Evolutionary conservation across 345 rosid genomes (phyloP).

Genomic region (Capsella bursapastoris): DNA sequence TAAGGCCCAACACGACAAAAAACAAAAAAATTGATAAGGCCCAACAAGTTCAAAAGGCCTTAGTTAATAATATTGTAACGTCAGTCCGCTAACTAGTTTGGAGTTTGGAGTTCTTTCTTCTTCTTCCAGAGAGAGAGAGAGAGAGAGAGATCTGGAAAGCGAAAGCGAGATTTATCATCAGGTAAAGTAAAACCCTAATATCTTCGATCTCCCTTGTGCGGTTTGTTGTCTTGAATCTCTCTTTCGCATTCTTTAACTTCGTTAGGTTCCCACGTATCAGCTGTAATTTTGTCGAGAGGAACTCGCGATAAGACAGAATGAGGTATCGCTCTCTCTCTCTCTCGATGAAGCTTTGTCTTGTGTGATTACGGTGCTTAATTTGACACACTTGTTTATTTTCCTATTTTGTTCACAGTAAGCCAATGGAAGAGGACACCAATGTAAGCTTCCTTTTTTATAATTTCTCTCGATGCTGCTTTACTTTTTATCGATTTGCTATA

Average conservation of each 20-base stretch:
- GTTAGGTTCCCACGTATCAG: conserved; percentile 1
- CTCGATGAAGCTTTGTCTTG: conserved; percentile 17
- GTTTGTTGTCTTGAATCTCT: neutral
- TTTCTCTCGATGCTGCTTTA: conserved; percentile 2
- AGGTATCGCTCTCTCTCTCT: conserved; percentile 32
- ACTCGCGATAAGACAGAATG: conserved; percentile 26
- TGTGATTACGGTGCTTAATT: neutral
- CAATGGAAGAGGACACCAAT: conserved; percentile 70
- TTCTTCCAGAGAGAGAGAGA: neutral
- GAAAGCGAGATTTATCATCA: conserved; percentile 28
- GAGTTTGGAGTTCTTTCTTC: neutral
- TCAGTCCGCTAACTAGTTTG: neutral
- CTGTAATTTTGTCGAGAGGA: neutral
- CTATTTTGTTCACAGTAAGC: conserved; percentile 46
- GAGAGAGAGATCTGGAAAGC: neutral
- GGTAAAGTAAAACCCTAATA: conserved; percentile 36
- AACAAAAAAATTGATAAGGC: neutral
- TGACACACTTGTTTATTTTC: neutral
- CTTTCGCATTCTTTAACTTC: neutral
- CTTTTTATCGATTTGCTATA: conserved; percentile 5
- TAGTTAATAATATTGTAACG: neutral
- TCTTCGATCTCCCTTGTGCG: conserved; percentile 1
- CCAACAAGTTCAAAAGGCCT: neutral
- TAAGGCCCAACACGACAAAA: too few relatives aligned
- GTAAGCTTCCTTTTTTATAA: conserved; percentile 32